These are phyloP conservation scores for Tetrapisispora nanseiensis DNA, from an alignment of 805 yeast species.

Conservation along the genomic window DNA sequence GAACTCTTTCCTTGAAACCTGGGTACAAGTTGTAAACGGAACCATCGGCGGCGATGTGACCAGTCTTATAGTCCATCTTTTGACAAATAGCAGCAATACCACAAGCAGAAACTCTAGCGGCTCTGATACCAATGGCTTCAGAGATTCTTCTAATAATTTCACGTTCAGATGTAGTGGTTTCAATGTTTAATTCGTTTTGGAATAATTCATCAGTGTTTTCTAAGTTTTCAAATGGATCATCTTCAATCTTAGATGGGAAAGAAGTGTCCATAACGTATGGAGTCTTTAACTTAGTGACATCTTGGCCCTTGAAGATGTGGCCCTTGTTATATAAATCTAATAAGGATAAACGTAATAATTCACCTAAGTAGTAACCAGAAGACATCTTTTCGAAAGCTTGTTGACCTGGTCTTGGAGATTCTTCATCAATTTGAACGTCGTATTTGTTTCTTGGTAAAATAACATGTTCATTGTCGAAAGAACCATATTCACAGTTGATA, in stretches of 20 bases:
- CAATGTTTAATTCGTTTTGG: constrained; percentile 45
- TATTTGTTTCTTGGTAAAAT: constrained; percentile 84
- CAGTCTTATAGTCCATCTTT: constrained; percentile 68
- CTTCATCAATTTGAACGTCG: constrained; percentile 69
- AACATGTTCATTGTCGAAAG: constrained; percentile 83
- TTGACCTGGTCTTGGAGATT: constrained; percentile 93
- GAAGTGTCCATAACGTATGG: constrained; percentile 82
- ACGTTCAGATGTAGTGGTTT: constrained; percentile 69
- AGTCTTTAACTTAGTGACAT: constrained; percentile 47
- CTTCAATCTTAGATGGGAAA: constrained; percentile 76
- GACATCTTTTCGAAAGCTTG: constrained; percentile 96
- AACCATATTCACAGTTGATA: constrained; percentile 96
- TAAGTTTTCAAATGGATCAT: constrained; percentile 80
- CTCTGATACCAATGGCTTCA: constrained; percentile 82
- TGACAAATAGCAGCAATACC: constrained; percentile 91
- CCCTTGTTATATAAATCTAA: constrained; percentile 60
- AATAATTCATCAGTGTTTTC: constrained; percentile 64
- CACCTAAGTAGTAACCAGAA: constrained; percentile 94
- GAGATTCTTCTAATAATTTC: constrained; percentile 72
- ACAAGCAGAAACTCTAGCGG: constrained; percentile 86
- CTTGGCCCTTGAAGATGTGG: constrained; percentile 60
- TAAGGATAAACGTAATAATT: constrained; percentile 70
- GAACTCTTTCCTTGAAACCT: constrained; percentile 80
- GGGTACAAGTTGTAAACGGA: constrained; percentile 93
- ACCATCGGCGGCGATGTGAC: constrained; percentile 95